Percentiles rank a stretch among this genome's conserved stretches.
Conservation (phyloP, 305 asterid species). For the Fraxinus latifolia region DNA sequence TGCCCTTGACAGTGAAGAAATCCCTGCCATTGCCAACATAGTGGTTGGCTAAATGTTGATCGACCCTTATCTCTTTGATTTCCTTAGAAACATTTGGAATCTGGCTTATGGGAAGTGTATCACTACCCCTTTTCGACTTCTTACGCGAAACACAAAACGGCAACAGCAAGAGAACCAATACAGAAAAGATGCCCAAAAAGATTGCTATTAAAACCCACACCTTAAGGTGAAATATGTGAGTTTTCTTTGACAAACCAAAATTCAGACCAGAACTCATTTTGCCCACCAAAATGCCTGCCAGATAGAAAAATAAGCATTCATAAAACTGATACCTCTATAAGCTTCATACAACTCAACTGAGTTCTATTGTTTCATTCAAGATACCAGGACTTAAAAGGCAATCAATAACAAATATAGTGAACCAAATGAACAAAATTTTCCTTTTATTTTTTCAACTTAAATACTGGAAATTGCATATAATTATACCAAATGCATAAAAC, state of each 20-base stretch:
- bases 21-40: constrained; percentile 24
- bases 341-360: neutral
- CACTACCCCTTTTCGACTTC: constrained; percentile 35
- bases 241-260: constrained; percentile 53
- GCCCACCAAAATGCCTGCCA: constrained; percentile 26
- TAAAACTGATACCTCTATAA: neutral
- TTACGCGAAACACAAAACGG: constrained; percentile 45
- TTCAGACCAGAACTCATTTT: constrained; percentile 54
- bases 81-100: constrained; percentile 46
- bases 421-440: neutral
- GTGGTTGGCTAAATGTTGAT: constrained; percentile 45
- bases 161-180: constrained; percentile 45
- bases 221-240: constrained; percentile 62
- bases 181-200: constrained; percentile 46
- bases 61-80: constrained; percentile 60
- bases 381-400: neutral
- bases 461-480: neutral
- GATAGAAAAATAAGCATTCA: neutral
- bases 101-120: constrained; percentile 33
- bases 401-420: neutral
- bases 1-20: constrained; percentile 31
- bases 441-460: neutral
- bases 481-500: neutral
- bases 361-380: neutral
- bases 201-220: constrained; percentile 65